Percentiles rank a stretch among this genome's conserved stretches.
Conservation (phyloP, 257 asterid genomes). For the Ehretia macrophylla region DNA sequence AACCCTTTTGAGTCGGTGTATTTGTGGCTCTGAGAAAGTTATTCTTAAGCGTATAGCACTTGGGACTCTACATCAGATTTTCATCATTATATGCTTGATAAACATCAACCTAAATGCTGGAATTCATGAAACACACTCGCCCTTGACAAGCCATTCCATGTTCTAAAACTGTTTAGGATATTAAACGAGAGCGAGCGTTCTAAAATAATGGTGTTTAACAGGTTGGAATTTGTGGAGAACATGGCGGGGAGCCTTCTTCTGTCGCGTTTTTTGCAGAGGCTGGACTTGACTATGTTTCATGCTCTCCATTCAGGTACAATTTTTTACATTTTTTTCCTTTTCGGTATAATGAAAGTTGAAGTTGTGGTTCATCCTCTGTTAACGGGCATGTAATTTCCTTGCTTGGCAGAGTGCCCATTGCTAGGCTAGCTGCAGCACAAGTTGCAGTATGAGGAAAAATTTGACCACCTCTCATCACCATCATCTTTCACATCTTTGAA, state of each 20-base stretch:
- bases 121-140: no score
- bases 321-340: not conserved
- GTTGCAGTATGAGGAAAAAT: slow-evolving; percentile 42
- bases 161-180: not conserved
- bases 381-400: not conserved
- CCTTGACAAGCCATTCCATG: not conserved
- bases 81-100: not conserved
- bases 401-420: slow-evolving; percentile 79
- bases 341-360: not conserved
- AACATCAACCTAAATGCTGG: no score
- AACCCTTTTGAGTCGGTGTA: no score
- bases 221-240: slow-evolving; percentile 97
- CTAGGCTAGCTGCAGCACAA: slow-evolving; percentile 97
- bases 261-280: slow-evolving; percentile 85
- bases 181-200: not conserved
- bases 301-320: slow-evolving; percentile 89
- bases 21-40: no score
- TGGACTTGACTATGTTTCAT: slow-evolving; percentile 91
- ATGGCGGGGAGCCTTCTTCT: slow-evolving; percentile 97
- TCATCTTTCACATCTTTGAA: not conserved
- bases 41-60: no score
- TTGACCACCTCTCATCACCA: not conserved
- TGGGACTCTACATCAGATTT: not conserved
- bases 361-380: not conserved
- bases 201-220: slow-evolving; percentile 16